phyloP scores from a whole-genome alignment of 2,329 filamentous ascomycete species.

The Metarhizium sp. region DNA sequence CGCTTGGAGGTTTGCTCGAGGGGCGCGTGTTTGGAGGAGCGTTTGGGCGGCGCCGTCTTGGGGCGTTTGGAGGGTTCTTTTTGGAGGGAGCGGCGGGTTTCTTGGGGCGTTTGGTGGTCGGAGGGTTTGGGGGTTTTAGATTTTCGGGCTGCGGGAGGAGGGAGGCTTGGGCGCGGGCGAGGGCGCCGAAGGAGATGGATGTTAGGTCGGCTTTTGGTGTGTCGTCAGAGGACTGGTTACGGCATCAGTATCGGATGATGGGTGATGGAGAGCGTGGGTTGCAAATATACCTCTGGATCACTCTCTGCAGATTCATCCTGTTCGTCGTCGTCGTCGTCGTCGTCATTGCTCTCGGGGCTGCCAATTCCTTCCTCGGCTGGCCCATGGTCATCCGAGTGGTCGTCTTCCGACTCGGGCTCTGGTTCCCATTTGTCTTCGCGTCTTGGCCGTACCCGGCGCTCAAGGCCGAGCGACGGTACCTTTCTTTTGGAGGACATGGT shows the following conservation, averaged over 20 bases:
- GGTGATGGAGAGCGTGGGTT: not conserved
- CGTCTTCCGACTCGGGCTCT: constrained; percentile 17
- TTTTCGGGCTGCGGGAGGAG: constrained; percentile 31
- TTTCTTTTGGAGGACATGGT: constrained; percentile 31
- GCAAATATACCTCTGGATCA: constrained; percentile 17
- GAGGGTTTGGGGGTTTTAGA: constrained; percentile 13
- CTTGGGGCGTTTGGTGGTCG: not conserved
- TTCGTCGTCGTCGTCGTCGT: constrained; percentile 22
- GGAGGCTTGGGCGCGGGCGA: constrained; percentile 75
- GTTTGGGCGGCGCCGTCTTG: constrained; percentile 18
- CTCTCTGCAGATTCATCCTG: constrained; percentile 12
- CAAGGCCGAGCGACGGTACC: constrained; percentile 23
- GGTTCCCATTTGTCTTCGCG: constrained; percentile 33
- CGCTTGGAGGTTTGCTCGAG: constrained; percentile 73
- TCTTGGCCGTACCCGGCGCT: constrained; percentile 34
- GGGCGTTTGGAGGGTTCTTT: not conserved
- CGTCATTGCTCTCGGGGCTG: constrained; percentile 18
- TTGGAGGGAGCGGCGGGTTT: not conserved
- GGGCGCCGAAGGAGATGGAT: constrained; percentile 76
- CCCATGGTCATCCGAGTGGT: constrained; percentile 19
- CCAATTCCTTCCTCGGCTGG: constrained; percentile 17
- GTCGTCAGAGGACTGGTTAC: not conserved
- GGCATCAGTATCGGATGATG: not conserved
- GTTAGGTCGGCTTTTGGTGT: constrained; percentile 35
- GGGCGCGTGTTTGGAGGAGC: constrained; percentile 78